Evolutionary conservation across 345 rosid species (phyloP).

Genomic region (Eucalyptus coolabah): DNA sequence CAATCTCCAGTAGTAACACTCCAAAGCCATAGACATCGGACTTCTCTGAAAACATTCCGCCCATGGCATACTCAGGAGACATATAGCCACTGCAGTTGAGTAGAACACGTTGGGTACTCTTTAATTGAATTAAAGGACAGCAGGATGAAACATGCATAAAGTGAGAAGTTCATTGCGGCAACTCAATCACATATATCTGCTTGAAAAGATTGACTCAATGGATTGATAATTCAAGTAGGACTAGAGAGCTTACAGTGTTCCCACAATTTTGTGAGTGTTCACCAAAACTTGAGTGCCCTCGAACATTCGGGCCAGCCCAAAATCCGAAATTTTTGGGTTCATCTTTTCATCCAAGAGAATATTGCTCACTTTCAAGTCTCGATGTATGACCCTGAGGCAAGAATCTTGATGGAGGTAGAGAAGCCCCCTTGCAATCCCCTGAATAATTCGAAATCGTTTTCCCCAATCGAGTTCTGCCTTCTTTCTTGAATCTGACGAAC

Average conservation of each 20-base stretch:
- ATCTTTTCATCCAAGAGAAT: slow-evolving; percentile 10
- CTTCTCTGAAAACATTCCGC: not conserved
- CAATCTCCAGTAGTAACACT: slow-evolving; percentile 2
- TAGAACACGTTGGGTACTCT: not conserved
- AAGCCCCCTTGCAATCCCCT: slow-evolving; percentile 21
- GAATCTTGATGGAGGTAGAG: slow-evolving; percentile 25
- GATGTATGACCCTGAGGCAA: slow-evolving; percentile 13
- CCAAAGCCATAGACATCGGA: slow-evolving; percentile 5
- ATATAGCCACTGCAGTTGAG: not conserved
- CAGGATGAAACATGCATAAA: not conserved
- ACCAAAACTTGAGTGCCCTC: not conserved
- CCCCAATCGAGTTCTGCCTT: slow-evolving; percentile 8
- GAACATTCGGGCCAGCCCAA: slow-evolving; percentile 20
- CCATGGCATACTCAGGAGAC: slow-evolving; percentile 2
- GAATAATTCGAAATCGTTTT: slow-evolving; percentile 8
- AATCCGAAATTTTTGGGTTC: slow-evolving; percentile 27
- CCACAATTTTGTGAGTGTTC: slow-evolving; percentile 9
- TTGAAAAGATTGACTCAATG: not conserved
- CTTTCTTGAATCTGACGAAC: not conserved
- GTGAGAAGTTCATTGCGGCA: not conserved
- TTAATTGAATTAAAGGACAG: not conserved
- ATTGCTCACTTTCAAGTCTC: slow-evolving; percentile 22
- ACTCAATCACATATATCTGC: too few species aligned
- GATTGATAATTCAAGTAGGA: not conserved
- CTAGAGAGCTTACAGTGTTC: slow-evolving; percentile 3